Evolutionary conservation across 2,329 filamentous ascomycete genomes (phyloP).

Genomic region (Juglanconis oblonga): DNA sequence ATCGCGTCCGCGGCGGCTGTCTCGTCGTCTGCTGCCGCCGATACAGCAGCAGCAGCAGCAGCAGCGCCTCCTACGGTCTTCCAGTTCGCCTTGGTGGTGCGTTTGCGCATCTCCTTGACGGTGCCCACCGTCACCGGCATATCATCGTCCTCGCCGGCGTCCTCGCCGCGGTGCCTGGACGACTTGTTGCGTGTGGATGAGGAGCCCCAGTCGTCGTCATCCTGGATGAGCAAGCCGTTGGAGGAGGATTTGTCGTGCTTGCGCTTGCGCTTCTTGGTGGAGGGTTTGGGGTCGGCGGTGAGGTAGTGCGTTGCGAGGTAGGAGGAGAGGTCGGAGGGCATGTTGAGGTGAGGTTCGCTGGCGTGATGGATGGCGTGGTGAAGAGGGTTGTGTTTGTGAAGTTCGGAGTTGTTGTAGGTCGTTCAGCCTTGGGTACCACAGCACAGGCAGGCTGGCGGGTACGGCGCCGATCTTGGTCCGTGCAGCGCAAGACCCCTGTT

Average conservation of each 20-base stretch:
- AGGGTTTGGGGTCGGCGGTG: conserved; percentile 52
- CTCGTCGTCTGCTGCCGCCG: conserved; percentile 32
- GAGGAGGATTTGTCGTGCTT: conserved; percentile 41
- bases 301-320: conserved; percentile 94
- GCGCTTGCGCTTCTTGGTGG: conserved; percentile 61
- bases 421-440: neutral
- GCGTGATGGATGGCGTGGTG: neutral
- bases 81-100: conserved; percentile 82
- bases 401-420: conserved; percentile 6
- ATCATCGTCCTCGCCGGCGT: conserved; percentile 51
- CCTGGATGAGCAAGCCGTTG: conserved; percentile 56
- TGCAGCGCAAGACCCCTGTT: no score
- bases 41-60: conserved; percentile 19
- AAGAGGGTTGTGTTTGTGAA: neutral
- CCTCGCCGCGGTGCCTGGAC: conserved; percentile 39
- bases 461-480: no score
- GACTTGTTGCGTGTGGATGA: neutral
- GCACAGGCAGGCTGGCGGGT: neutral
- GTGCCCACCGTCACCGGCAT: conserved; percentile 46
- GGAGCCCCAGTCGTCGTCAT: conserved; percentile 58
- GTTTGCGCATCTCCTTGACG: conserved; percentile 64
- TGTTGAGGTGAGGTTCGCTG: conserved; percentile 23
- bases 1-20: conserved; percentile 75
- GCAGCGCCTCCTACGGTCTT: conserved; percentile 54
- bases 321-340: conserved; percentile 65